A percentile compares a stretch with the other conserved stretches of the same genome.
Evolutionary conservation across 148 eudicot species (phyloP).

Genomic region (Rheum nobile): DNA sequence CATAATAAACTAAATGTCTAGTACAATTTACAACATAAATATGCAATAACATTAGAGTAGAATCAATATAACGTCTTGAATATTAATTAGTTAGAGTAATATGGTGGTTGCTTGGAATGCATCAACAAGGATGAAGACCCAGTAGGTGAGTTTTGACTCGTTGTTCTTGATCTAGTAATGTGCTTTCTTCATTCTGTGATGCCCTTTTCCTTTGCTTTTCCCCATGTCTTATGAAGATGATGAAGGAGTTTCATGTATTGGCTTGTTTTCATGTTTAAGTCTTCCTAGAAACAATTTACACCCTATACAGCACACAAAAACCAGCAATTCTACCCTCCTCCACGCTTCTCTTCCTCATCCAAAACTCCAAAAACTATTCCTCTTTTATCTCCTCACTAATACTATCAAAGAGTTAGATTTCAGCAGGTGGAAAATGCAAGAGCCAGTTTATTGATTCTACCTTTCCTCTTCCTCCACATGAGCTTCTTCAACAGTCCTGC

Average conservation of each 20-base stretch:
- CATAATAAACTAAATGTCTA: too few species aligned
- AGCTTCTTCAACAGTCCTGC: constrained; percentile 46
- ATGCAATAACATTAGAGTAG: too few species aligned
- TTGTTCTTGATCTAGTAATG: not conserved
- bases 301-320: not conserved
- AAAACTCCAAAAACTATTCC: not conserved
- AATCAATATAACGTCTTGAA: too few species aligned
- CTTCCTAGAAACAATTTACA: too few species aligned
- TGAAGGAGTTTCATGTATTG: too few species aligned
- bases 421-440: not conserved
- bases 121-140: not conserved
- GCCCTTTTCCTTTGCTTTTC: not conserved
- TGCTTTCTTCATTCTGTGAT: not conserved
- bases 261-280: too few species aligned
- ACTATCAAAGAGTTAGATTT: not conserved
- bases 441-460: not conserved
- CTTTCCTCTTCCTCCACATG: constrained; percentile 34
- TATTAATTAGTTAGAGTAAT: too few species aligned
- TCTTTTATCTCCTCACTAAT: not conserved
- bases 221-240: not conserved
- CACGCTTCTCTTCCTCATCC: not conserved
- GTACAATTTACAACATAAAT: too few species aligned
- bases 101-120: not conserved
- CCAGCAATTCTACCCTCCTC: not conserved
- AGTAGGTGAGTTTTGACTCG: not conserved